Conservation (phyloP, 345 rosid genomes). For the Acer saccharum region DNA sequence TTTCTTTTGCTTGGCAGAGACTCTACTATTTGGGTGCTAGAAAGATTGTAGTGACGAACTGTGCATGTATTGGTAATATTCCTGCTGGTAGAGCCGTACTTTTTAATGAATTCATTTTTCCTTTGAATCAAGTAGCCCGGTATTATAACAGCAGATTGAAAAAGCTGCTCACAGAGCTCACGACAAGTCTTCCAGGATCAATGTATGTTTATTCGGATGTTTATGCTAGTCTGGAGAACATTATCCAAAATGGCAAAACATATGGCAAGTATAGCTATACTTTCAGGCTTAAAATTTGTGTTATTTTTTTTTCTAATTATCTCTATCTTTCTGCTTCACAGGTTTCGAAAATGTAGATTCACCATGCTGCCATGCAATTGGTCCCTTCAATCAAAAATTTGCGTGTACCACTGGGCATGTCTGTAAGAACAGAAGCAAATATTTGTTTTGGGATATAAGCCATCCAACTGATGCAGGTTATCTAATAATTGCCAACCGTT, state of each 20-base stretch:
- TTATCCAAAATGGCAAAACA: slow-evolving; percentile 7
- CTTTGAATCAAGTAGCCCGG: background rate
- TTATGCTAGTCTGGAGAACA: slow-evolving; percentile 10
- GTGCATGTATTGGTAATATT: background rate
- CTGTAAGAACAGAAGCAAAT: slow-evolving; percentile 38
- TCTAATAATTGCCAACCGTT: slow-evolving; percentile 33
- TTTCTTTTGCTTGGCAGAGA: slow-evolving; percentile 15
- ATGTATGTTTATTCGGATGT: slow-evolving; percentile 12
- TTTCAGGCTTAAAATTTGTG: background rate
- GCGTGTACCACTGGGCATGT: background rate
- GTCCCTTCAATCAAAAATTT: background rate
- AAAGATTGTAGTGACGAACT: slow-evolving; percentile 18
- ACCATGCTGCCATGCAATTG: slow-evolving; percentile 43
- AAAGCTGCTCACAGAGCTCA: slow-evolving; percentile 16
- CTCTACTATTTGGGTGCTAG: slow-evolving; percentile 27
- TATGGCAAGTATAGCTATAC: slow-evolving; percentile 13
- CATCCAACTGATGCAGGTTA: slow-evolving; percentile 44
- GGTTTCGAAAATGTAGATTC: slow-evolving; percentile 33
- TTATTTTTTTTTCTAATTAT: background rate
- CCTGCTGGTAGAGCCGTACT: background rate
- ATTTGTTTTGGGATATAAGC: slow-evolving; percentile 49
- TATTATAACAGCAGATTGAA: slow-evolving; percentile 17
- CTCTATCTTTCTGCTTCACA: background rate
- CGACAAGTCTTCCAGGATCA: background rate
- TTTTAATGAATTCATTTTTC: background rate